These are phyloP conservation scores for Coemansia sp. DNA, from an alignment of 192 early-diverging fungal species.

Conservation along the genomic window DNA sequence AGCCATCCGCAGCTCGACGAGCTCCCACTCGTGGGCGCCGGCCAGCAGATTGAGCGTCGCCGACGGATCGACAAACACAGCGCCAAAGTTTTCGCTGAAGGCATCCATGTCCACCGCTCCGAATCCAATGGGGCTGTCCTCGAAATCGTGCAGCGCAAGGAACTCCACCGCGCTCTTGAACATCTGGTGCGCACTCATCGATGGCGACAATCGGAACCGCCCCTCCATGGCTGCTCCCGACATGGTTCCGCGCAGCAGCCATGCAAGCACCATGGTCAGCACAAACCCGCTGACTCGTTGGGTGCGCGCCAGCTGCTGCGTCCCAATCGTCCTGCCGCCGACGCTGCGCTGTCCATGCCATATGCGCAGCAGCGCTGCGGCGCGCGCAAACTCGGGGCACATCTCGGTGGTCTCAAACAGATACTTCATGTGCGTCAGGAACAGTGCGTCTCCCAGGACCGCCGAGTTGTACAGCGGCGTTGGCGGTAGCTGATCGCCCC, in stretches of 20 bases:
- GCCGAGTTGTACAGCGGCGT: constrained; percentile 92
- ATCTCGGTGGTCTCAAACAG: constrained; percentile 72
- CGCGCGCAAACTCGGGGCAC: constrained; percentile 78
- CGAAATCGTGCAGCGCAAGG: constrained; percentile 57
- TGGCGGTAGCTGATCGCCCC: constrained; percentile 37
- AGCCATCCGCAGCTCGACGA: constrained; percentile 61
- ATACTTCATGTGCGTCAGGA: constrained; percentile 73
- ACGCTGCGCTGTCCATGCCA: constrained; percentile 78
- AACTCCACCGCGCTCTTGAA: constrained; percentile 84
- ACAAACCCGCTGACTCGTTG: constrained; percentile 71
- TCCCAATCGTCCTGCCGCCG: constrained; percentile 28
- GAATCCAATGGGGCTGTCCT: constrained; percentile 24
- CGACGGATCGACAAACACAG: constrained; percentile 83
- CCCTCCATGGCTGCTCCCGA: constrained; percentile 41
- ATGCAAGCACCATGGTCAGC: constrained; percentile 84
- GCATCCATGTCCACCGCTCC: constrained; percentile 35
- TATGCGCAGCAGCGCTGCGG: constrained; percentile 74
- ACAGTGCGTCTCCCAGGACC: constrained; percentile 73
- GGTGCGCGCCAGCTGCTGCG: constrained; percentile 11
- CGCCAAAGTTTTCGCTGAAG: constrained; percentile 68
- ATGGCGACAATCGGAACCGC: constrained; percentile 63
- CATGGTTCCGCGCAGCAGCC: constrained; percentile 64
- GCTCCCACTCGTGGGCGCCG: constrained; percentile 60
- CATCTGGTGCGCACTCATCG: constrained; percentile 84
- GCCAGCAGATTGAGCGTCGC: constrained; percentile 83